Evolutionary conservation across 2,329 filamentous ascomycete species (phyloP).

Genomic region (Aspergillus versicolor): DNA sequence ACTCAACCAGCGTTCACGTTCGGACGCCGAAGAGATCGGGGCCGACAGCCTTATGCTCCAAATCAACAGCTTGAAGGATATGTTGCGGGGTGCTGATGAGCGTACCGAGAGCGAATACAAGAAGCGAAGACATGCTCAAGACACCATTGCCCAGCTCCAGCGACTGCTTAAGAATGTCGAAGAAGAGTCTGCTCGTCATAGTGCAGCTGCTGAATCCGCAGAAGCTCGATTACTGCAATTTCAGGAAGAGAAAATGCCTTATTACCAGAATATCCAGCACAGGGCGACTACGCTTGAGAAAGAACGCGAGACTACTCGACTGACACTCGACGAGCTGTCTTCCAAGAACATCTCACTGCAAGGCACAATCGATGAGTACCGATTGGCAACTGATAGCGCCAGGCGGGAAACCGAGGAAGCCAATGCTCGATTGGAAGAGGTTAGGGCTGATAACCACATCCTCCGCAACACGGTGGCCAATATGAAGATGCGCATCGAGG

Average conservation of each 20-base stretch:
- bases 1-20: conserved; percentile 52
- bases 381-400: conserved; percentile 59
- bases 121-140: conserved; percentile 66
- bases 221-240: conserved; percentile 62
- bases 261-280: conserved; percentile 64
- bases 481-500: conserved; percentile 75
- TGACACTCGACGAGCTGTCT: conserved; percentile 53
- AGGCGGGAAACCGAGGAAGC: conserved; percentile 58
- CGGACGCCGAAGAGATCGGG: conserved; percentile 54
- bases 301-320: conserved; percentile 58
- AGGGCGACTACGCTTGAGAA: conserved; percentile 67
- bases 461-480: conserved; percentile 72
- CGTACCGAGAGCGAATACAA: conserved; percentile 64
- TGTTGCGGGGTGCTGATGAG: conserved; percentile 63
- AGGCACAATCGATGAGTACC: conserved; percentile 64
- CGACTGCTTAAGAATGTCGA: conserved; percentile 66
- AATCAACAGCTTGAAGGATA: conserved; percentile 68
- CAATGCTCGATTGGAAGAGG: conserved; percentile 48
- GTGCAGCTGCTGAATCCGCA: conserved; percentile 61
- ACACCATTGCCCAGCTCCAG: conserved; percentile 71
- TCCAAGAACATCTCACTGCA: conserved; percentile 62
- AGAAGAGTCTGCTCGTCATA: conserved; percentile 50
- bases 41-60: conserved; percentile 54
- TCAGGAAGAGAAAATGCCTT: conserved; percentile 68
- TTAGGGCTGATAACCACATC: conserved; percentile 65